phyloP scores from a whole-genome alignment of 345 rosid species.

The Aquilaria yunnanensis region DNA sequence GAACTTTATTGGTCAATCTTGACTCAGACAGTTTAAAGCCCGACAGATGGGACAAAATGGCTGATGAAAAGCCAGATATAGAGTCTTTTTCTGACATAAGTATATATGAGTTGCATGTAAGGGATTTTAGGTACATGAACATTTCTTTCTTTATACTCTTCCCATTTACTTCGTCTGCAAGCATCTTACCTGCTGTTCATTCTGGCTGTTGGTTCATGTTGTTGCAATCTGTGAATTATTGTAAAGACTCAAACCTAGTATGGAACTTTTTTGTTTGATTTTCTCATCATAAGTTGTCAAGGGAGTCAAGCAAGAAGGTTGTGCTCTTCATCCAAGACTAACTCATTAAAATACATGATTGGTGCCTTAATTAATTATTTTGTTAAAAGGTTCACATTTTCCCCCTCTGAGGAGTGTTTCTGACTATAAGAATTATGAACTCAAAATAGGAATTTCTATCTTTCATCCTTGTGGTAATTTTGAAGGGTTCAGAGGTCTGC shows the following conservation, averaged over 20 bases:
- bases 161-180: too few species aligned
- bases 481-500: constrained; percentile 13
- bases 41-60: constrained; percentile 75
- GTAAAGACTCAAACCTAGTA: too few species aligned
- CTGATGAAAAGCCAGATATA: constrained; percentile 55
- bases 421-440: too few species aligned
- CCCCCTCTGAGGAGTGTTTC: too few species aligned
- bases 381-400: too few species aligned
- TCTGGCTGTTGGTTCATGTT: too few species aligned
- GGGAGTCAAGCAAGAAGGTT: background rate
- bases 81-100: constrained; percentile 67
- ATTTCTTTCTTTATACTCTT: constrained; percentile 1
- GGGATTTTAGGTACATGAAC: constrained; percentile 80
- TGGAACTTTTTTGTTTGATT: too few species aligned
- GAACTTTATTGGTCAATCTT: constrained; percentile 70
- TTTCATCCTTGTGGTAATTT: background rate
- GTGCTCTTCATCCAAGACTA: background rate
- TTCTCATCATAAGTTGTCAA: background rate
- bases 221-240: too few species aligned
- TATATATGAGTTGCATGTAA: constrained; percentile 86
- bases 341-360: too few species aligned
- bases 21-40: constrained; percentile 57
- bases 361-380: too few species aligned
- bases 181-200: too few species aligned
- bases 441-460: too few species aligned